Evolutionary conservation across 2,329 filamentous ascomycete species (phyloP).

Genomic region (Malbranchea zuffiana): DNA sequence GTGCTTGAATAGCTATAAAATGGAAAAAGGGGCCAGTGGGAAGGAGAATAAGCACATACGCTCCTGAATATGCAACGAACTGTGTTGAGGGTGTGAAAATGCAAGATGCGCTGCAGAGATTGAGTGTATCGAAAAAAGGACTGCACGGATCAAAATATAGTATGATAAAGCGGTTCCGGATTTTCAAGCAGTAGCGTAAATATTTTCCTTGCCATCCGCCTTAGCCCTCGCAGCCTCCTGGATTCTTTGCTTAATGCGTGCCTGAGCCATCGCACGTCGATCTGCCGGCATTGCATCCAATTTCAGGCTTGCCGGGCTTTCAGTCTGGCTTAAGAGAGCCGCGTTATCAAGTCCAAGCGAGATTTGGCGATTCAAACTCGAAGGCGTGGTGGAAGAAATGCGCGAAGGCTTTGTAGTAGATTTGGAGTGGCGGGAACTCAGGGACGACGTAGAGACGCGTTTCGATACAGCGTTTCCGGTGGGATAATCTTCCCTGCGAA

Average conservation of each 20-base stretch:
- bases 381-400: conserved; percentile 2
- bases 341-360: conserved; percentile 5
- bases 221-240: conserved; percentile 16
- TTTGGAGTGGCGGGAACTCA: conserved; percentile 15
- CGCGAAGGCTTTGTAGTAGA: conserved; percentile 5
- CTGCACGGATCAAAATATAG: no score
- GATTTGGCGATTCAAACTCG: conserved; percentile 12
- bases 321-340: conserved; percentile 4
- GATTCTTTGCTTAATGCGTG: conserved; percentile 25
- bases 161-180: no score
- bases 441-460: no score
- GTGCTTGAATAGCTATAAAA: no score
- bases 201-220: conserved; percentile 26
- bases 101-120: no score
- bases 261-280: conserved; percentile 26
- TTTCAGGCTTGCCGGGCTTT: conserved; percentile 8
- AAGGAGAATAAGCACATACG: no score
- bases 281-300: conserved; percentile 24
- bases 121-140: no score
- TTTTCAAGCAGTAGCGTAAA: conserved; percentile 11
- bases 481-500: not conserved
- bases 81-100: no score
- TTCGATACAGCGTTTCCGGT: no score
- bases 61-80: no score
- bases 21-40: no score